Base-by-base conservation (phyloP, 768 basidiomycete genomes). In the Phaeotremella skinneri region DNA sequence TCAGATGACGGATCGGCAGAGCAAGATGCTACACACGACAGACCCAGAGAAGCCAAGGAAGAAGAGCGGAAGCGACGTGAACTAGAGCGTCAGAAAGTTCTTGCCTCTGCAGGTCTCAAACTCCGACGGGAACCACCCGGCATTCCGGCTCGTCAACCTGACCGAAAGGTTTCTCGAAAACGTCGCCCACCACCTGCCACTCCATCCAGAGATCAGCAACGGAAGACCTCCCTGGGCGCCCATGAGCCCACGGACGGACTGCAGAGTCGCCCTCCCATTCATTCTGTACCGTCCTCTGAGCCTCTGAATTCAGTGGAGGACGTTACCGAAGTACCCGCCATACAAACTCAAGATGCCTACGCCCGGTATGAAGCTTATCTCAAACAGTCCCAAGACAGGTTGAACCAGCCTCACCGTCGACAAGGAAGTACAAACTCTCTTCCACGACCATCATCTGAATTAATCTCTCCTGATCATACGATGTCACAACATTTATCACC, bases 71-170 rank as follows among this genome's bases (percentile, higher is more conserved):
- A 79, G 11, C 81, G 81, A 52, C 83, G 89, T 29, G 90, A 86
- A 56, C 78, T 82, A 17, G 91, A 94, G 71, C 81, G 90, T 21
- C 85, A 85, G 64, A 82, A 87, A 20, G 90, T 96, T 5, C 79
- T 97, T n/a, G 85, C 90, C 70, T 88, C 90, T 0, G 91, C 91
- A 0, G 93, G 93, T 2, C 79, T 96, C 25, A 85, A 90, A 56
- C 82, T 94, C 47, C 85, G 86, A 63, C 78, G 82, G 34, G 84
- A 85, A 58, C 81, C 81, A 16, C 81, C 85, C 81, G 2, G 81
- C 80, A 17, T 65, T 31, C 53, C 78, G 75, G 5, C 41, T 52
- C 27, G 51, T 4, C 27, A 30, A 37, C 21, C 27, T 26, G 58
- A 56, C 58, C 47, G 54, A 26, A 16, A 61, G 49, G 26, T 48